Conservation (phyloP, 108 stramenopile species). For the Nitzschia sp. region DNA sequence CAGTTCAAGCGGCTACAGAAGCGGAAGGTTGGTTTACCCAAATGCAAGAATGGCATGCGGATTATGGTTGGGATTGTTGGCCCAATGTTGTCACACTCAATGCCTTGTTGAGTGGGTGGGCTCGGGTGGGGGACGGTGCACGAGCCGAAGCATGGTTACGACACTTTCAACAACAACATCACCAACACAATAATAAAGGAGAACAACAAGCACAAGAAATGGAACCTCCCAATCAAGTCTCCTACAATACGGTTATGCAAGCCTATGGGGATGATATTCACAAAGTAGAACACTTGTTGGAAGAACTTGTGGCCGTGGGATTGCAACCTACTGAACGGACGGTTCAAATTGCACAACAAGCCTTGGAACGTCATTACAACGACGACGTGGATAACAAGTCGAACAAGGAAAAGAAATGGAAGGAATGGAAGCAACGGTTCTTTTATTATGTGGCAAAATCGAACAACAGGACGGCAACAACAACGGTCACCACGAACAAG, state of each 20-base stretch:
- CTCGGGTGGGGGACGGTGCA: constrained; percentile 11
- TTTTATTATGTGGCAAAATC: constrained; percentile 5
- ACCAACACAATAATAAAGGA: not conserved
- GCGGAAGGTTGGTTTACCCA: constrained; percentile 29
- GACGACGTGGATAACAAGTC: not conserved
- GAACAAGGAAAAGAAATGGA: constrained; percentile 14
- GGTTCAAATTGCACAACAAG: constrained; percentile 6
- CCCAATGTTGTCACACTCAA: constrained; percentile 33
- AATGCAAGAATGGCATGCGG: constrained; percentile 33
- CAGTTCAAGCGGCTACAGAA: constrained; percentile 15
- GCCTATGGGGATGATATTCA: constrained; percentile 26
- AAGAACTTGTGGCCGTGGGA: constrained; percentile 20
- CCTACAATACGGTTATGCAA: constrained; percentile 26
- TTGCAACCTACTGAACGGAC: constrained; percentile 23
- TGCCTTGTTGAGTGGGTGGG: constrained; percentile 33
- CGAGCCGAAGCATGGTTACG: constrained; percentile 14
- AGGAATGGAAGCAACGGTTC: constrained; percentile 11
- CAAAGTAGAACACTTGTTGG: constrained; percentile 19
- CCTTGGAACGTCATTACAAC: constrained; percentile 2
- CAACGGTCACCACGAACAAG: not conserved
- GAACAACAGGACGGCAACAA: not conserved
- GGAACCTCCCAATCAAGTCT: constrained; percentile 14
- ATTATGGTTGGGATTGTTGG: constrained; percentile 15
- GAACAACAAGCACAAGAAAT: not conserved
- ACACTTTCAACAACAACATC: constrained; percentile 6